A percentile compares a stretch with the other conserved stretches of the same genome.
Conservation (phyloP, 2,329 filamentous ascomycete genomes). For the Drechmeria coniospora region DNA sequence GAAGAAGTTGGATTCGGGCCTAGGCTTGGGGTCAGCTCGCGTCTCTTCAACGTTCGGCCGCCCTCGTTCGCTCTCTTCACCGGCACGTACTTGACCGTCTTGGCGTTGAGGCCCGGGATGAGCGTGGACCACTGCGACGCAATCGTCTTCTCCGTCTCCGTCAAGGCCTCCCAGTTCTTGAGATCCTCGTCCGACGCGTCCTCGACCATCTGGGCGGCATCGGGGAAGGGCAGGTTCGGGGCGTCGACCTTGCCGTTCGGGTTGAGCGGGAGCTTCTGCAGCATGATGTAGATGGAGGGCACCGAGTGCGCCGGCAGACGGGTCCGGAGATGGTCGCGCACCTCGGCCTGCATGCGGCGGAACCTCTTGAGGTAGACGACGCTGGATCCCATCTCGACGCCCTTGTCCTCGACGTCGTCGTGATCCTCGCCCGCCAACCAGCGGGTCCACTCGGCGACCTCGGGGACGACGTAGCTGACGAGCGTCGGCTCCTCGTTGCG, state of each 20-base stretch:
- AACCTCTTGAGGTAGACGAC: slow-evolving; percentile 28
- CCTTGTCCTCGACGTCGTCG: slow-evolving; percentile 40
- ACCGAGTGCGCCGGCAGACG: slow-evolving; percentile 27
- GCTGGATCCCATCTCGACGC: slow-evolving; percentile 26
- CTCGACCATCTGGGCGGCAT: slow-evolving; percentile 47
- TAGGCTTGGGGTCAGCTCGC: slow-evolving; percentile 22
- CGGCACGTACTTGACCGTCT: slow-evolving; percentile 32
- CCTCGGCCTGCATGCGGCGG: slow-evolving; percentile 29
- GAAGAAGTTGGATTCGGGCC: slow-evolving; percentile 20
- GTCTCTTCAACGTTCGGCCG: slow-evolving; percentile 2
- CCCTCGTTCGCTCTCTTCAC: no score
- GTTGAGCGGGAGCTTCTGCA: slow-evolving; percentile 47
- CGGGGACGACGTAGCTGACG: slow-evolving; percentile 79
- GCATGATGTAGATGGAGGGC: slow-evolving; percentile 17
- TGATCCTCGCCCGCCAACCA: slow-evolving; percentile 44
- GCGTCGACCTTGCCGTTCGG: slow-evolving; percentile 72
- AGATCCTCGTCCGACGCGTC: slow-evolving; percentile 19
- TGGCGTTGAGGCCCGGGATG: slow-evolving; percentile 49
- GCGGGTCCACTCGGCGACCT: slow-evolving; percentile 54
- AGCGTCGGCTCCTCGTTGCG: slow-evolving; percentile 55
- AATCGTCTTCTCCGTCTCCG: slow-evolving; percentile 22
- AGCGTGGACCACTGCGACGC: slow-evolving; percentile 55
- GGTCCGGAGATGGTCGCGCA: slow-evolving; percentile 52
- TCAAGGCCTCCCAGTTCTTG: slow-evolving; percentile 35
- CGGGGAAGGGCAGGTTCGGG: slow-evolving; percentile 65